These are phyloP conservation scores for Candida smagusa DNA, from an alignment of 1,139 yeast species.

Conservation along the genomic window DNA sequence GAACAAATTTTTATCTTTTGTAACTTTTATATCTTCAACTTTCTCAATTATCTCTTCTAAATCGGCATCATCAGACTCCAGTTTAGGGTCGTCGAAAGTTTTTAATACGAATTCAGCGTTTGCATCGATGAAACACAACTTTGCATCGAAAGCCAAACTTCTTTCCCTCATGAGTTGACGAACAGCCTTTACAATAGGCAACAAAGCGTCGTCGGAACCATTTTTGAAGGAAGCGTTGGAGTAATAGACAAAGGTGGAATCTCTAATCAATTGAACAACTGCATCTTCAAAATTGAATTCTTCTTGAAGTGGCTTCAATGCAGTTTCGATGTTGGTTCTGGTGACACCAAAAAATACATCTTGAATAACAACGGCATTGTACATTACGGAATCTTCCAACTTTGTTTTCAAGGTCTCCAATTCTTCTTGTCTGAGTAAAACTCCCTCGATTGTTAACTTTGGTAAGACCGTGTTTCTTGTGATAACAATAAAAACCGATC, in stretches of 20 bases:
- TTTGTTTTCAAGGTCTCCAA: slow-evolving; percentile 24
- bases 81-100: slow-evolving; percentile 17
- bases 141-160: slow-evolving; percentile 49
- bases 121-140: slow-evolving; percentile 40
- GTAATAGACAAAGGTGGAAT: slow-evolving; percentile 42
- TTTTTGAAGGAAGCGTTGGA: slow-evolving; percentile 22
- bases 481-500: slow-evolving; percentile 63
- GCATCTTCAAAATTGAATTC: slow-evolving; percentile 20
- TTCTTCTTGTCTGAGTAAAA: slow-evolving; percentile 28
- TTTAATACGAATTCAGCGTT: slow-evolving; percentile 32
- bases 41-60: background rate
- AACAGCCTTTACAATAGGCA: slow-evolving; percentile 29
- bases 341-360: slow-evolving; percentile 56
- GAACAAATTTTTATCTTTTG: no score
- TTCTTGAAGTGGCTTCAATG: slow-evolving; percentile 23
- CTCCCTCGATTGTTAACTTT: slow-evolving; percentile 23
- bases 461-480: slow-evolving; percentile 35
- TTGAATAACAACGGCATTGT: slow-evolving; percentile 53
- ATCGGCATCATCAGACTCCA: background rate
- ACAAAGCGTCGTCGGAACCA: slow-evolving; percentile 33
- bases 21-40: no score
- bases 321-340: slow-evolving; percentile 38
- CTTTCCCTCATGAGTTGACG: slow-evolving; percentile 30
- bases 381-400: slow-evolving; percentile 23
- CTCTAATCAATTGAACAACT: slow-evolving; percentile 37